A percentile compares a stretch with the other conserved stretches of the same genome.
phyloP scores from a whole-genome alignment of 495 filamentous ascomycete species.

The Pyrenopolyporus hunteri region DNA sequence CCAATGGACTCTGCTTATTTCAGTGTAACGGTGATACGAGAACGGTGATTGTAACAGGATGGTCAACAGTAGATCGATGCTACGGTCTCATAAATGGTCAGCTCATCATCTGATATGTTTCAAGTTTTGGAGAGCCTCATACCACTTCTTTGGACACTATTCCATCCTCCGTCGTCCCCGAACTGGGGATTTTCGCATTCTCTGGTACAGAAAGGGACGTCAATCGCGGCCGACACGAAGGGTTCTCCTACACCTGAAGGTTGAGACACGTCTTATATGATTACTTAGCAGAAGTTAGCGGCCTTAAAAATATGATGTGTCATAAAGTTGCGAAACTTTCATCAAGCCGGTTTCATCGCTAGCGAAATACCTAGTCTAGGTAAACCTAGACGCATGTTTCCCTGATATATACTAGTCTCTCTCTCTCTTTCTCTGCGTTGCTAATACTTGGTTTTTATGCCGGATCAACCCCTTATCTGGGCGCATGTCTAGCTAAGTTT shows the following conservation, averaged over 20 bases:
- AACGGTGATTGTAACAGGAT: constrained; percentile 3
- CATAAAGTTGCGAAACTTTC: not conserved
- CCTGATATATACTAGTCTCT: not conserved
- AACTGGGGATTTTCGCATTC: constrained; percentile 1
- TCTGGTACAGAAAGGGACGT: not conserved
- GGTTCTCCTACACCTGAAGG: constrained; percentile 10
- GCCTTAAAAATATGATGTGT: constrained; percentile 15
- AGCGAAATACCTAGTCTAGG: constrained; percentile 3
- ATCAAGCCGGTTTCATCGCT: constrained; percentile 20
- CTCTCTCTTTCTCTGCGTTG: too few relatives aligned
- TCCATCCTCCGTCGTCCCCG: too few relatives aligned
- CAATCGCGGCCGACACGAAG: not conserved
- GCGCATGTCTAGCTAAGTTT: too few relatives aligned
- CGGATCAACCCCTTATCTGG: too few relatives aligned
- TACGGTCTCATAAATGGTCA: not conserved
- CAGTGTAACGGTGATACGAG: constrained; percentile 22
- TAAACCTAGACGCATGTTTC: not conserved
- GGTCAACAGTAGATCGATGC: constrained; percentile 8
- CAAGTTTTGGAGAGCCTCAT: constrained; percentile 21
- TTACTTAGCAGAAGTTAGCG: constrained; percentile 1
- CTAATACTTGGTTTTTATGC: too few relatives aligned
- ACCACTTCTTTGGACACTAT: too few relatives aligned
- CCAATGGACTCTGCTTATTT: not conserved
- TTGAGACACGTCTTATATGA: constrained; percentile 24
- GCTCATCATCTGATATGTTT: constrained; percentile 19